Conservation (phyloP, 257 asterid species). For the Gentiana straminea region DNA sequence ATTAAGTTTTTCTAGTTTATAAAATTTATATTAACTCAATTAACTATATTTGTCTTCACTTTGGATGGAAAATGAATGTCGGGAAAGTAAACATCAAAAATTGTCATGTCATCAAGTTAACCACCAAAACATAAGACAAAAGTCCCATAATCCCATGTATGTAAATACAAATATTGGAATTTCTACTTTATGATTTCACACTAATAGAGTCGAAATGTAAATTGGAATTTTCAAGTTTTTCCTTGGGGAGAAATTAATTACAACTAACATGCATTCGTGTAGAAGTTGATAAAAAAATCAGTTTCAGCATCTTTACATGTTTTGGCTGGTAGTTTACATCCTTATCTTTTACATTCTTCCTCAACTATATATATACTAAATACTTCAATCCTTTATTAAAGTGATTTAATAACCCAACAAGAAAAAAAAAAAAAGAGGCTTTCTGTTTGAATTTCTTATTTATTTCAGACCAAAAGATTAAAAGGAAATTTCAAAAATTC, state of each 20-base stretch:
- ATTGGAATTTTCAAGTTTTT: background rate
- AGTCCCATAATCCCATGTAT: background rate
- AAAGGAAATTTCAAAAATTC: background rate
- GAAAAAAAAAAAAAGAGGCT: slow-evolving; percentile 9
- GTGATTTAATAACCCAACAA: background rate
- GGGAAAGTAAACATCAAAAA: slow-evolving; percentile 6
- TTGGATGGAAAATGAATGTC: slow-evolving; percentile 7
- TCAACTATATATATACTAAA: slow-evolving; percentile 9
- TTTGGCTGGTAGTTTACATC: slow-evolving; percentile 1
- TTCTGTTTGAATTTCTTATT: slow-evolving; percentile 4
- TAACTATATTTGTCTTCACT: no score
- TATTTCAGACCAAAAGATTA: slow-evolving; percentile 1
- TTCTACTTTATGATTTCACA: slow-evolving; percentile 11
- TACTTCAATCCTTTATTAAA: slow-evolving; percentile 5
- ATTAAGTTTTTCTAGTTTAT: no score
- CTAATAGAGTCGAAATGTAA: slow-evolving; percentile 5
- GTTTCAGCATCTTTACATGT: slow-evolving; percentile 30
- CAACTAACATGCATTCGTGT: slow-evolving; percentile 15
- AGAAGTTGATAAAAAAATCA: slow-evolving; percentile 18
- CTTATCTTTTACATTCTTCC: background rate
- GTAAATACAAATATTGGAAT: slow-evolving; percentile 24
- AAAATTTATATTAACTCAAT: no score
- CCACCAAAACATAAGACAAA: background rate
- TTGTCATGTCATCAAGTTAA: background rate
- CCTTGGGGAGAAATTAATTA: slow-evolving; percentile 15